A percentile compares a stretch with the other conserved stretches of the same genome.
These are phyloP conservation scores for Nothophoma quercina DNA, from an alignment of 2,329 filamentous ascomycete genomes.

Conservation along the genomic window DNA sequence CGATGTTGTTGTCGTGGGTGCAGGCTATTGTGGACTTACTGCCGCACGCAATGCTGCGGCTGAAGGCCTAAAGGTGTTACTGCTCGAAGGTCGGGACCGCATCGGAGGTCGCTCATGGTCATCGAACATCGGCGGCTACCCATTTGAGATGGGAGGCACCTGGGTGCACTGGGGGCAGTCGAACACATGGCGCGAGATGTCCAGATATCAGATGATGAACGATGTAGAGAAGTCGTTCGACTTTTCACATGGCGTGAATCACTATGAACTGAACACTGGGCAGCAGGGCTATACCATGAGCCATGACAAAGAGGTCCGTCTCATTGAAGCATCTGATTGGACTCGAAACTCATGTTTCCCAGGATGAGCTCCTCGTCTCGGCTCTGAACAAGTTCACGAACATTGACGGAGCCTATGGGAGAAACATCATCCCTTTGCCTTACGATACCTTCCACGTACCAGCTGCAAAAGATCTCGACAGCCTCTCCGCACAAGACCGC, in stretches of 20 bases:
- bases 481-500: slow-evolving; percentile 51
- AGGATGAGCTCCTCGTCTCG: slow-evolving; percentile 23
- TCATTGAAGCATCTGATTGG: neutral
- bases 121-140: slow-evolving; percentile 41
- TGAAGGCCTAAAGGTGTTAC: slow-evolving; percentile 36
- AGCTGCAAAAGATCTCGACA: slow-evolving; percentile 17
- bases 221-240: slow-evolving; percentile 47
- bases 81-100: slow-evolving; percentile 52
- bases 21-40: slow-evolving; percentile 35
- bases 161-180: slow-evolving; percentile 46
- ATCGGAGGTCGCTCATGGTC: slow-evolving; percentile 56
- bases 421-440: slow-evolving; percentile 52
- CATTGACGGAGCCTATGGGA: slow-evolving; percentile 53
- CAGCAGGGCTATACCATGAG: slow-evolving; percentile 45
- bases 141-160: slow-evolving; percentile 54
- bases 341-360: slow-evolving; percentile 20
- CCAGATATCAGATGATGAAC: slow-evolving; percentile 54
- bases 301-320: slow-evolving; percentile 52
- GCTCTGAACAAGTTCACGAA: slow-evolving; percentile 56
- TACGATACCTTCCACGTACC: slow-evolving; percentile 40
- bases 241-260: slow-evolving; percentile 53
- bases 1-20: slow-evolving; percentile 36
- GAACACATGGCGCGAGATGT: slow-evolving; percentile 50
- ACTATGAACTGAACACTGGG: slow-evolving; percentile 49
- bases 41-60: slow-evolving; percentile 32